Percentiles rank a stretch among this genome's conserved stretches.
These are phyloP conservation scores for Chaetomidium leptoderma DNA, from an alignment of 495 filamentous ascomycete genomes.

Conservation along the genomic window DNA sequence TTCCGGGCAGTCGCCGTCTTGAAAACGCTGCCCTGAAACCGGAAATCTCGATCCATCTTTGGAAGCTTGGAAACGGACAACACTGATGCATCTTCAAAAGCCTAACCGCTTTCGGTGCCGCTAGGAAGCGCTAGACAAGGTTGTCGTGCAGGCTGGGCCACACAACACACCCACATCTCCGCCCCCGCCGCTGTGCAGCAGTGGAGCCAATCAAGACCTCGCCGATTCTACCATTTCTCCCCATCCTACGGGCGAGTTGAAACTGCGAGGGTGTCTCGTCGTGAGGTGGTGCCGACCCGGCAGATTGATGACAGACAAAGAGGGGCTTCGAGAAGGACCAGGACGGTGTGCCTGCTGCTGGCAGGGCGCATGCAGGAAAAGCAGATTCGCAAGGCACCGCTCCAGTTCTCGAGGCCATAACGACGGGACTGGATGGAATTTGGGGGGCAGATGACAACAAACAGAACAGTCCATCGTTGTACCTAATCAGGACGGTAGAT, in stretches of 20 bases:
- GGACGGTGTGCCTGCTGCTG: not conserved
- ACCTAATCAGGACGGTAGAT: no score
- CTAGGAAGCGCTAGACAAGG: slow-evolving; percentile 28
- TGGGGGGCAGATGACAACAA: no score
- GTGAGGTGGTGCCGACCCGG: slow-evolving; percentile 14
- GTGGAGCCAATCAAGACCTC: slow-evolving; percentile 28
- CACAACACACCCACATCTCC: slow-evolving; percentile 26
- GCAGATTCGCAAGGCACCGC: not conserved
- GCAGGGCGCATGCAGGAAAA: slow-evolving; percentile 1
- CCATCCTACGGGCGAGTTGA: slow-evolving; percentile 26
- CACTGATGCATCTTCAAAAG: slow-evolving; percentile 8
- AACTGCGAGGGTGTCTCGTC: slow-evolving; percentile 28
- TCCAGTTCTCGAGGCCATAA: no score
- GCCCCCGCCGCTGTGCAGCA: slow-evolving; percentile 29
- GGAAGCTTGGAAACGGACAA: slow-evolving; percentile 7
- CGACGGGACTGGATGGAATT: no score
- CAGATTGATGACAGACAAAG: slow-evolving; percentile 5
- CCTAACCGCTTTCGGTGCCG: slow-evolving; percentile 21
- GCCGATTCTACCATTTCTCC: slow-evolving; percentile 22
- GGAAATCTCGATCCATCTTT: not conserved
- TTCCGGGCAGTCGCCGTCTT: not conserved
- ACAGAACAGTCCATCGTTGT: no score
- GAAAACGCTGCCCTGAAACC: not conserved
- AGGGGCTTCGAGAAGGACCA: slow-evolving; percentile 8
- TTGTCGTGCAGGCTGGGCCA: slow-evolving; percentile 25